Conservation (phyloP, 78 protist genomes). For the Dictyostelium firmibasis region DNA sequence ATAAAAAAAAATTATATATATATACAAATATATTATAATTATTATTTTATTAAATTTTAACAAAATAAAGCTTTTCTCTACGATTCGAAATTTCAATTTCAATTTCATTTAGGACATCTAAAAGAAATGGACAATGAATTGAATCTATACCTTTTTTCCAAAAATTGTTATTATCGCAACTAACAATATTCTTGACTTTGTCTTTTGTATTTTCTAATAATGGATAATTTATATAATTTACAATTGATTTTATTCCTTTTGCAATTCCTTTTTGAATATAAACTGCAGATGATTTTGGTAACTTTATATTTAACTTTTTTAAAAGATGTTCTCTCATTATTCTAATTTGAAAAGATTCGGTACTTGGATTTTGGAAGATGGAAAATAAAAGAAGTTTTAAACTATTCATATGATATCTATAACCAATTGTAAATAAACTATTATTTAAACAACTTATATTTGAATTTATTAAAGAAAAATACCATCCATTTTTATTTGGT, state of each 20-base stretch:
- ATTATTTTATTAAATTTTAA: background rate
- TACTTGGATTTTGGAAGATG: conserved; percentile 34
- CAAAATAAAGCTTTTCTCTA: background rate
- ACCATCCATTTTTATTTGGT: conserved; percentile 46
- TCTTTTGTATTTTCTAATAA: conserved; percentile 52
- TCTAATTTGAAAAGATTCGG: conserved; percentile 26
- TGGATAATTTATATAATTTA: background rate
- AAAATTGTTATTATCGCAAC: conserved; percentile 2
- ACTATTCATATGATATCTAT: conserved; percentile 35
- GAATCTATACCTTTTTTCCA: conserved; percentile 57
- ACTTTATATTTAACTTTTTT: background rate
- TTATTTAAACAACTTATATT: conserved; percentile 34
- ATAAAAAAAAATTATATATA: too few relatives aligned
- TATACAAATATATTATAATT: background rate
- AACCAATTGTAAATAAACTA: conserved; percentile 56
- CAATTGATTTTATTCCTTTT: conserved; percentile 33
- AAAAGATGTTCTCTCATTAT: conserved; percentile 8
- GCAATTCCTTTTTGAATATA: conserved; percentile 32
- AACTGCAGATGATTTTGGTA: background rate
- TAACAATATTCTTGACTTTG: conserved; percentile 15
- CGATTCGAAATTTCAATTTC: conserved; percentile 14
- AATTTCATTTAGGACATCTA: conserved; percentile 2
- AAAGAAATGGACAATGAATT: conserved; percentile 53
- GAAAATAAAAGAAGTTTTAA: conserved; percentile 31
- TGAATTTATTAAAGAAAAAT: conserved; percentile 39